phyloP scores from a whole-genome alignment of 805 yeast genomes.

The Komagataella mondaviorum region DNA sequence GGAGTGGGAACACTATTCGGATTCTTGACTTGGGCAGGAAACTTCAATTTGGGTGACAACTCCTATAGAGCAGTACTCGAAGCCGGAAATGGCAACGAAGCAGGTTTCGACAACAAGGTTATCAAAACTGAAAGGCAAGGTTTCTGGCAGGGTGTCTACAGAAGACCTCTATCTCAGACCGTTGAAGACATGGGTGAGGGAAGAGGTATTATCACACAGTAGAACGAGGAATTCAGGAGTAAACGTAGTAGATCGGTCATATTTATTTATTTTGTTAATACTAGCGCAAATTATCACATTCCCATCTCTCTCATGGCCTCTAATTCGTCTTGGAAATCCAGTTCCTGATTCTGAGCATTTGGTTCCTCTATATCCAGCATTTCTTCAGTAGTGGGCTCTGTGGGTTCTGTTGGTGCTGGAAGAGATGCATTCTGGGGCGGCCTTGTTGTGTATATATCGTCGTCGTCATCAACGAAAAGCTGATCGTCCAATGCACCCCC shows the following conservation, averaged over 20 bases:
- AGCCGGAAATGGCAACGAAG: conserved; percentile 24
- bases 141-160: conserved; percentile 70
- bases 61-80: conserved; percentile 27
- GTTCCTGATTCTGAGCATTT: background rate
- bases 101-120: conserved; percentile 20
- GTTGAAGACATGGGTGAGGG: conserved; percentile 63
- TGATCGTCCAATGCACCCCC: background rate
- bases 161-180: conserved; percentile 75
- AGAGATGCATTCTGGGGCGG: too few relatives aligned
- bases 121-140: conserved; percentile 32
- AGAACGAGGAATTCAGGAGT: background rate
- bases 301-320: conserved; percentile 7
- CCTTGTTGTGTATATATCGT: conserved; percentile 3
- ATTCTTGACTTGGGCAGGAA: conserved; percentile 41
- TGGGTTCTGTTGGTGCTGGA: background rate
- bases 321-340: conserved; percentile 5
- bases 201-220: conserved; percentile 34
- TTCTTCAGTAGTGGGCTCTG: background rate
- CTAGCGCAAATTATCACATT: conserved; percentile 1
- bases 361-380: background rate
- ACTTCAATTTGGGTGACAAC: conserved; percentile 30
- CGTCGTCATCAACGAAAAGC: conserved; percentile 4
- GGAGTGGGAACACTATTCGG: conserved; percentile 31
- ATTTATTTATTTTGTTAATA: conserved; percentile 1
- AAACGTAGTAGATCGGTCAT: background rate